Evolutionary conservation across 2,329 filamentous ascomycete genomes (phyloP).

Genomic region (Fusarium duplospermum): DNA sequence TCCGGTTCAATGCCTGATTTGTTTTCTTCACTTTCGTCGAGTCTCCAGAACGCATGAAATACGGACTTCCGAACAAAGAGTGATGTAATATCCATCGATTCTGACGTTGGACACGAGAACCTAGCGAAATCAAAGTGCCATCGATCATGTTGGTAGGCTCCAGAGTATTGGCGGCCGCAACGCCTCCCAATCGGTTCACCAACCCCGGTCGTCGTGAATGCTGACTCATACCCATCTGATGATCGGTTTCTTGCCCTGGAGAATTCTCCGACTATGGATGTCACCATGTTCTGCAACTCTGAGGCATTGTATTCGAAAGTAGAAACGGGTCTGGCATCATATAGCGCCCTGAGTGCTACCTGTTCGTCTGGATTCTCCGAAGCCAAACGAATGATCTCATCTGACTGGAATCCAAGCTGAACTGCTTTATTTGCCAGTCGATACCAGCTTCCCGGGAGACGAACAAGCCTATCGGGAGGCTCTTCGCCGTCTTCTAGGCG

Average conservation of each 20-base stretch:
- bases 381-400: not conserved
- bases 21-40: not conserved
- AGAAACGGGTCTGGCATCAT: not conserved
- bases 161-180: conserved; percentile 7
- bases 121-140: not conserved
- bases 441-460: not conserved
- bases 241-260: not conserved
- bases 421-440: not conserved
- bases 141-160: not conserved
- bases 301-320: not conserved
- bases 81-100: conserved; percentile 2
- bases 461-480: not conserved
- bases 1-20: not conserved
- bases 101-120: not conserved
- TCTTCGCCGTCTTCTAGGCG: conserved; percentile 3
- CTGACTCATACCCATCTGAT: not conserved
- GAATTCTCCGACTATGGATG: not conserved
- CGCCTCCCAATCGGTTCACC: not conserved
- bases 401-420: not conserved
- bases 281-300: not conserved
- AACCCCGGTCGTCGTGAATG: not conserved
- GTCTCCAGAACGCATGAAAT: conserved; percentile 8
- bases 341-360: not conserved
- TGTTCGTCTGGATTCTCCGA: conserved; percentile 1
- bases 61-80: conserved; percentile 14